Percentiles rank a stretch among this genome's conserved stretches.
Evolutionary conservation across 306 rosid genomes (phyloP).

Genomic region (Mimosa pudica): DNA sequence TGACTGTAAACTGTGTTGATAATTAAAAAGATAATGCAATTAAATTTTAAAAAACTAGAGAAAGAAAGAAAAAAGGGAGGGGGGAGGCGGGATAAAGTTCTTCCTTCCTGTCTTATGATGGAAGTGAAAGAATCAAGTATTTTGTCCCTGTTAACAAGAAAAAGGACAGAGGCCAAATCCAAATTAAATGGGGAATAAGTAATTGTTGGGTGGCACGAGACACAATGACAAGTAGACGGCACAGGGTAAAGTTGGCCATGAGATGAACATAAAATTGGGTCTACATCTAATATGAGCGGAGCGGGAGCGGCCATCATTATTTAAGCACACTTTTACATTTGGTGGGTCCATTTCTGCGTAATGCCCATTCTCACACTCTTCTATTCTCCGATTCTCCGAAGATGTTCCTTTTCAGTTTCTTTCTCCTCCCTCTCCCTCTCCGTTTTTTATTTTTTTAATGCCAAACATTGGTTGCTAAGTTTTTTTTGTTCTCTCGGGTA

Average conservation of each 20-base stretch:
- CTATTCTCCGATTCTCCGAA: neutral
- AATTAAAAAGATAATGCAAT: neutral
- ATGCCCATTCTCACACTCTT: neutral
- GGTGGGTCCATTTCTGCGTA: neutral
- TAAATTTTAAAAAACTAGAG: neutral
- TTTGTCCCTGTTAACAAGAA: neutral
- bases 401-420: neutral
- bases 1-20: neutral
- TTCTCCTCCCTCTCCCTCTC: neutral
- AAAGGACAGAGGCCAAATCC: neutral
- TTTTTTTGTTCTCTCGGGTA: neutral
- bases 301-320: constrained; percentile 41
- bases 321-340: constrained; percentile 7
- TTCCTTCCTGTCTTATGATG: neutral
- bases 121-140: neutral
- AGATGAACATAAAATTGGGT: constrained; percentile 2
- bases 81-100: neutral
- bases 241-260: constrained; percentile 22
- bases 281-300: constrained; percentile 26
- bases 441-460: neutral
- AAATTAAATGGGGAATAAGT: neutral
- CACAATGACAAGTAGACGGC: constrained; percentile 39
- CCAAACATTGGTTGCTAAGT: neutral
- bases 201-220: constrained; percentile 32
- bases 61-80: neutral